Evolutionary conservation across 2,329 filamentous ascomycete genomes (phyloP), one percentile per base, ranked within the genome.

Genomic region (Trichophyton equinum): DNA sequence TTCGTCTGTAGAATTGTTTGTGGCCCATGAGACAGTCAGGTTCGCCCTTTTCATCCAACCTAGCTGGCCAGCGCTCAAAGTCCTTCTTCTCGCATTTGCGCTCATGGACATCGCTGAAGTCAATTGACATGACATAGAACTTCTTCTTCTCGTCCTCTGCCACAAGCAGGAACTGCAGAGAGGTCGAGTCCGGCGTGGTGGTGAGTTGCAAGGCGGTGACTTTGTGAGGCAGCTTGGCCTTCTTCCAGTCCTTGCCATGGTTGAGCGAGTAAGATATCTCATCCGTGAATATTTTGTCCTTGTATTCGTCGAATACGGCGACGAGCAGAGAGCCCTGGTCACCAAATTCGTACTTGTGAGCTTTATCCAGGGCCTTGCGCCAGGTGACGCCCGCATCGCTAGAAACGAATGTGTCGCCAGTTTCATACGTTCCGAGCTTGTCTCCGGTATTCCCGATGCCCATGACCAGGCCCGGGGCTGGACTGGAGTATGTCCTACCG

Each of bases 291-390:
- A 27, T 9, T 30, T 74, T 69, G 42, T 84, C 89, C 56, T 78
- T 76, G 13, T 75, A 78, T 57, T 80, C 77, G 67, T 96, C 89
- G 64, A 82, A 81, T 42, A 97, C 79, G 3, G 94, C 94, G 33
- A 97, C 81, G 33, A 99, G 78, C 20, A 99, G 82, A 15, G 91
- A 91, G 1, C 94, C 94, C 66, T 95, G 87, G 67, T 96, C 92
- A 59, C 94, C 94, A 72, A 97, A 95, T 70, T 96, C 91, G 73
- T 95, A 99, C 72, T 95, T 94, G 76, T 97, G 91, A 11, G 91
- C 88, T 20, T 89, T 89, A 15, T 91, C 79, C 4, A 89, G 80
- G 18, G 74, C 82, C 69, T 85, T 78, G 42, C 79, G 83, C 94
- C 95, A 99, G 1, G 85, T 91, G 63, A 89, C 76, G 46, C 94